Conservation (phyloP, 768 basidiomycete species). For the Termitomyces sp. region DNA sequence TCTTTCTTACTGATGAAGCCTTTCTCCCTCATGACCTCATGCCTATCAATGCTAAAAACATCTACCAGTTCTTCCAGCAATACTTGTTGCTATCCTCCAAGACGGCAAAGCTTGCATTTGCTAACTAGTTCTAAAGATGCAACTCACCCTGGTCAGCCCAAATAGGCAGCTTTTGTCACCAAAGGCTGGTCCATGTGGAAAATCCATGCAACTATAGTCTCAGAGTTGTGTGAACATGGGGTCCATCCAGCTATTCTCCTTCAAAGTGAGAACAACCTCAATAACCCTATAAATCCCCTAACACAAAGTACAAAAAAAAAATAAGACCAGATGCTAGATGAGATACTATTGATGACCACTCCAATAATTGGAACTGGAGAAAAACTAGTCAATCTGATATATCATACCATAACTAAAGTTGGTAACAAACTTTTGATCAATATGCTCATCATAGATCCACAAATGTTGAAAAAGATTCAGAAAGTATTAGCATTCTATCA, state of each 20-base stretch:
- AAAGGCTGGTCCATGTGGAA: background rate
- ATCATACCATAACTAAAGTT: too few relatives aligned
- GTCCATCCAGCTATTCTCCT: background rate
- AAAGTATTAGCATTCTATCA: background rate
- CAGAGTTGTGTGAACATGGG: background rate
- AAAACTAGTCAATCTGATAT: background rate
- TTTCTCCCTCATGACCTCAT: background rate
- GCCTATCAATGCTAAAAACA: background rate
- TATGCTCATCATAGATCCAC: too few relatives aligned
- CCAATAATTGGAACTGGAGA: background rate
- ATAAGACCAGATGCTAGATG: background rate
- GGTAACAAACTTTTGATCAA: too few relatives aligned
- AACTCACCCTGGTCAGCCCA: background rate
- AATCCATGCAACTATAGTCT: background rate
- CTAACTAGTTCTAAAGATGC: background rate
- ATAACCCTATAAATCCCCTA: background rate
- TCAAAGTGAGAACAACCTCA: background rate
- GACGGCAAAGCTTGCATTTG: background rate
- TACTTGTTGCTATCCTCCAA: background rate
- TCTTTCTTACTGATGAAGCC: background rate
- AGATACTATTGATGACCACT: background rate
- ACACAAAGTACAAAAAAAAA: too few relatives aligned
- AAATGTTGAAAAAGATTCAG: background rate
- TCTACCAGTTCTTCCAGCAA: background rate
- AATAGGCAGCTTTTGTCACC: background rate